Base-by-base conservation (phyloP, 768 basidiomycete genomes). In the Lyophyllum semitale region DNA sequence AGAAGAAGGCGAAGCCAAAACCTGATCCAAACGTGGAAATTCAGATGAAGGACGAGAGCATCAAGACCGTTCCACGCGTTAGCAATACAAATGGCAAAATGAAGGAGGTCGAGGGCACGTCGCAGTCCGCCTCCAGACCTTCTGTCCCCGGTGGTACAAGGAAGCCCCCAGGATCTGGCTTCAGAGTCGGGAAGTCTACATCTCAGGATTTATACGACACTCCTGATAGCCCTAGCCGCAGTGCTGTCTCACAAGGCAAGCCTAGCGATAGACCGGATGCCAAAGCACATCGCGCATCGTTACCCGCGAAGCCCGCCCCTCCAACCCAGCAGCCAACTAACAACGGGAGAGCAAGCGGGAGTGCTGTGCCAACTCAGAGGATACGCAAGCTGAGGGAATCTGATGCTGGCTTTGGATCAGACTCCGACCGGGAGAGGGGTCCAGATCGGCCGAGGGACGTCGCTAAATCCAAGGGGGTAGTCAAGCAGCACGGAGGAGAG, bases 91-190 rank as follows among this genome's bases (percentile, higher is more conserved):
- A 57, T 43, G 60, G 48, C 29, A 63, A 55, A 44, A 22, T 26
- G 27, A 59, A 41, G 49, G 53, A 51, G 15, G 22, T n/a, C 11
- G 46, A 48, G 11, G 50, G 32, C 9, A 18, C 27, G 11, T 41
- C 53, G 15, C 42, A 18, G 29, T 37, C 59, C 32, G 22, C 48
- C n/a, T 63, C 75, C 40, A 51, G 62, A 11, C 50, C 66, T 4
- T 50, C 63, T 3, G 57, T 62, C 8, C 48, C 61, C 8, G 45
- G 63, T 6, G 53, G 62, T 2, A 55, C 64, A 8, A 69, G 75
- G 45, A 74, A 77, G 30, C 53, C 70, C 12, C 82, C 82, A 26
- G 82, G 82, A 0, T 83, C 82, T 4, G 81, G 81, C 3, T 81
- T 73, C 60, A 73, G 71, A 54, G 71, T 67, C 6, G 74, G 74